These are phyloP conservation scores for Cercospora sp. DNA, from an alignment of 2,329 filamentous ascomycete genomes.

Conservation along the genomic window DNA sequence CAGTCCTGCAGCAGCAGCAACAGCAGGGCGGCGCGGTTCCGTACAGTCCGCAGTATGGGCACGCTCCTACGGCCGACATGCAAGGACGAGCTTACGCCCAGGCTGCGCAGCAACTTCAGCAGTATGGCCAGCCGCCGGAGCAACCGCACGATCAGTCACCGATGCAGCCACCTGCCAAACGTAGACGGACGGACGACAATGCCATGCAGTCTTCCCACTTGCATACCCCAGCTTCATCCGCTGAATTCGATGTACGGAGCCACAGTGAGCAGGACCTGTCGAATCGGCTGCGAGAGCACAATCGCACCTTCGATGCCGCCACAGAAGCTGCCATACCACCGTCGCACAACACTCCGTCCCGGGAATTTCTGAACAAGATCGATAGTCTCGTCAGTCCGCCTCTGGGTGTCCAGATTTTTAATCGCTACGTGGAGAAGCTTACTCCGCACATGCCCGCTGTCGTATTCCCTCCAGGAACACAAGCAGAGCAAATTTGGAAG, in stretches of 20 bases:
- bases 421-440: conserved; percentile 57
- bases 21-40: conserved; percentile 20
- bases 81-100: conserved; percentile 19
- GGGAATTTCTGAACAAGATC: conserved; percentile 39
- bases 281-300: conserved; percentile 8
- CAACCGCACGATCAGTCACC: conserved; percentile 10
- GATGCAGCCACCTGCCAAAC: conserved; percentile 31
- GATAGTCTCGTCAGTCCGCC: conserved; percentile 53
- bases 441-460: conserved; percentile 59
- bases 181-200: conserved; percentile 29
- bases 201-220: conserved; percentile 9
- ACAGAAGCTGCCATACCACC: conserved; percentile 31
- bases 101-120: conserved; percentile 15
- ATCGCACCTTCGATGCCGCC: conserved; percentile 10
- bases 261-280: conserved; percentile 12
- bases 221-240: not conserved
- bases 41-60: conserved; percentile 19
- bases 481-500: conserved; percentile 55
- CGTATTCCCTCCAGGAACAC: conserved; percentile 56
- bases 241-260: conserved; percentile 11
- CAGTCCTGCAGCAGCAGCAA: conserved; percentile 66
- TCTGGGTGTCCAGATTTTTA: conserved; percentile 57
- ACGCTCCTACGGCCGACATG: conserved; percentile 20
- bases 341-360: conserved; percentile 25
- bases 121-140: conserved; percentile 12